Evolutionary conservation across 2,329 filamentous ascomycete species (phyloP).

Genomic region (Cladosporium sp.): DNA sequence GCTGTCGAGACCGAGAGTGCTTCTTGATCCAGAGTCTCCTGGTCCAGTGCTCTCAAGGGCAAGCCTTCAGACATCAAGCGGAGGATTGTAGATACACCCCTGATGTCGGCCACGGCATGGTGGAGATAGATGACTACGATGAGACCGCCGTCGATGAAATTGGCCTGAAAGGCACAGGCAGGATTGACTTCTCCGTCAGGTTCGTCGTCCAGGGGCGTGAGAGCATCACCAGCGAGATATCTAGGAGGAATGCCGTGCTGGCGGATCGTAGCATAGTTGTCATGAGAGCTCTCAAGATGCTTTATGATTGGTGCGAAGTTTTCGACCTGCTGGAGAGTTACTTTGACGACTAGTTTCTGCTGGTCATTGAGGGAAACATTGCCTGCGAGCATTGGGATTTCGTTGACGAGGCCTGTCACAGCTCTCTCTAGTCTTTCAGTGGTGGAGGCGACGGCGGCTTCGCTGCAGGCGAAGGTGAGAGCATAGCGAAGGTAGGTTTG

Average conservation of each 20-base stretch:
- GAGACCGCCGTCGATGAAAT: slow-evolving; percentile 20
- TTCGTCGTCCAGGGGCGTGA: slow-evolving; percentile 18
- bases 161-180: slow-evolving; percentile 21
- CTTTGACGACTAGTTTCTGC: neutral
- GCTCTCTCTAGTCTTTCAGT: slow-evolving; percentile 6
- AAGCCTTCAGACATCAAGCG: slow-evolving; percentile 17
- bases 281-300: slow-evolving; percentile 9
- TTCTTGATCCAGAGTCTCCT: slow-evolving; percentile 14
- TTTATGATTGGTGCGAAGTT: slow-evolving; percentile 16
- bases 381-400: slow-evolving; percentile 17
- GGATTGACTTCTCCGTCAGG: slow-evolving; percentile 10
- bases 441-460: slow-evolving; percentile 8
- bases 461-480: slow-evolving; percentile 18
- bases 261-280: slow-evolving; percentile 9
- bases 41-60: slow-evolving; percentile 3
- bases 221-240: slow-evolving; percentile 9
- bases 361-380: neutral
- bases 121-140: slow-evolving; percentile 21
- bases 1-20: neutral
- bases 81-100: slow-evolving; percentile 17
- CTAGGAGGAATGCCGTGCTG: slow-evolving; percentile 15
- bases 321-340: slow-evolving; percentile 14
- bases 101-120: slow-evolving; percentile 19
- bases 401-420: slow-evolving; percentile 15
- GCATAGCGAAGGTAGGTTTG: slow-evolving; percentile 20